Evolutionary conservation across 192 early-diverging fungal genomes (phyloP).

Genomic region (Coemansia sp.): DNA sequence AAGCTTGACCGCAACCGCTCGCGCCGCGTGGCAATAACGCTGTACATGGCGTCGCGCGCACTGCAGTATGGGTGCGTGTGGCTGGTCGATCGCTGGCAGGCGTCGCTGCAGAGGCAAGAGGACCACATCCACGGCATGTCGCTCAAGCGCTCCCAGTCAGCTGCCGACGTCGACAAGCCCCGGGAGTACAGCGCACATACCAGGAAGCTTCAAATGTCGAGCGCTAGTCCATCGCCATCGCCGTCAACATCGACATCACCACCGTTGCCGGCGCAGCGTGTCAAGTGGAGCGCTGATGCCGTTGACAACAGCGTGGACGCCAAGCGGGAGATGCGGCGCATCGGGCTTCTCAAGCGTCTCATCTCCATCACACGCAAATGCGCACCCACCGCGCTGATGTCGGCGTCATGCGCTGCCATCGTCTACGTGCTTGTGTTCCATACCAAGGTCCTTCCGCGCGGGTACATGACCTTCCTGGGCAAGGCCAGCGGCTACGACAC

Average conservation of each 20-base stretch:
- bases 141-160: constrained; percentile 41
- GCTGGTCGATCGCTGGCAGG: constrained; percentile 62
- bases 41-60: constrained; percentile 65
- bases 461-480: constrained; percentile 61
- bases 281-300: constrained; percentile 22
- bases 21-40: constrained; percentile 61
- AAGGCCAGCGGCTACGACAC: constrained; percentile 35
- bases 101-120: constrained; percentile 19
- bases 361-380: constrained; percentile 14
- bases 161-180: neutral
- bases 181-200: neutral
- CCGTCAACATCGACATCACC: too few species aligned
- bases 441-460: constrained; percentile 57
- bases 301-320: constrained; percentile 20
- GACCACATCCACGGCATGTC: constrained; percentile 25
- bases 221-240: neutral
- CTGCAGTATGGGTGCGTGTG: constrained; percentile 64
- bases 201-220: constrained; percentile 14
- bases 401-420: constrained; percentile 29
- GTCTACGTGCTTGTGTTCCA: constrained; percentile 58
- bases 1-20: constrained; percentile 61
- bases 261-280: neutral
- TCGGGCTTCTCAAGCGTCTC: neutral
- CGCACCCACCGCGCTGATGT: constrained; percentile 42
- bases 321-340: constrained; percentile 1